A percentile compares a stretch with the other conserved stretches of the same genome.
These are phyloP conservation scores for Mortierella sp. DNA, from an alignment of 371 early-diverging fungal species.

Conservation along the genomic window DNA sequence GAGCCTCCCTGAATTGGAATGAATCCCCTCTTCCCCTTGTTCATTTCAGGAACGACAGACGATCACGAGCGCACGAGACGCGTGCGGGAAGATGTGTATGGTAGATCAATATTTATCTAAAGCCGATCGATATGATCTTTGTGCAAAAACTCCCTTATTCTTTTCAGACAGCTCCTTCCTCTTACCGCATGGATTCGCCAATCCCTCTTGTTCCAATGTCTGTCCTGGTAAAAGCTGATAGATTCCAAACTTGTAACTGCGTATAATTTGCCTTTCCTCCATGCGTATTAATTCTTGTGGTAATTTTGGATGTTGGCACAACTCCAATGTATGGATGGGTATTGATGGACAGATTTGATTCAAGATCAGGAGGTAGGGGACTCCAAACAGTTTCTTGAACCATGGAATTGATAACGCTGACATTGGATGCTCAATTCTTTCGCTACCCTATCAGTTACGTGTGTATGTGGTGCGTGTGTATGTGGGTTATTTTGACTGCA, in stretches of 20 bases:
- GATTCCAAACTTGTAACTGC: slow-evolving; percentile 51
- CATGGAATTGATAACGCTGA: slow-evolving; percentile 18
- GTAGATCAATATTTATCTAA: too few relatives aligned
- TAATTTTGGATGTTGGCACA: slow-evolving; percentile 35
- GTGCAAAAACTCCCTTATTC: too few relatives aligned
- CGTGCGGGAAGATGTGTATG: too few relatives aligned
- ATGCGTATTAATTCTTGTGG: slow-evolving; percentile 27
- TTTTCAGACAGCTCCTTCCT: too few relatives aligned
- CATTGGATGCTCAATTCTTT: slow-evolving; percentile 33
- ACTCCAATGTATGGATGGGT: slow-evolving; percentile 20
- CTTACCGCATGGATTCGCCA: slow-evolving; percentile 43
- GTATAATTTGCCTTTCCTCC: slow-evolving; percentile 52
- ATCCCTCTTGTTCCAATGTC: slow-evolving; percentile 35
- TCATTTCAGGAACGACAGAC: too few relatives aligned
- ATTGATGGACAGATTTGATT: slow-evolving; percentile 29
- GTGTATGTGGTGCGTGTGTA: background rate
- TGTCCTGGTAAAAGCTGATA: slow-evolving; percentile 44
- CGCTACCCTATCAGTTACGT: slow-evolving; percentile 31
- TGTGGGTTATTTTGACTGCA: background rate
- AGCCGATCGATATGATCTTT: too few relatives aligned
- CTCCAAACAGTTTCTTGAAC: slow-evolving; percentile 21
- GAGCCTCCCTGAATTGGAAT: too few relatives aligned
- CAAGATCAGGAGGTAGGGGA: slow-evolving; percentile 19
- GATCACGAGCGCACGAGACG: too few relatives aligned
- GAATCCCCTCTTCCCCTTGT: too few relatives aligned